Evolutionary conservation across 2,329 filamentous ascomycete genomes (phyloP).

Genomic region (Talaromyces islandicus): DNA sequence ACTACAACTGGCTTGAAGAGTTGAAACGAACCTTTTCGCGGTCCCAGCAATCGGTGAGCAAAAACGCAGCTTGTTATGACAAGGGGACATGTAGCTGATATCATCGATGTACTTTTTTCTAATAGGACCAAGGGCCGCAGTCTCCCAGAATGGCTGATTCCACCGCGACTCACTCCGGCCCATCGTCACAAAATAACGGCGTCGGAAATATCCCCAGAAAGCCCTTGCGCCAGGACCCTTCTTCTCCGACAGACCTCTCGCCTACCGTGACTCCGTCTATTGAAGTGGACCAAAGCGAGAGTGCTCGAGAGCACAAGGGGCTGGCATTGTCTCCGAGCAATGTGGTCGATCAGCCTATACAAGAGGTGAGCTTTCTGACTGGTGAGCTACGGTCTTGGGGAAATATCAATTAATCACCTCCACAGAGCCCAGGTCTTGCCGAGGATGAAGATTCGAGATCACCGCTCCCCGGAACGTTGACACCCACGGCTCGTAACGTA

Average conservation of each 20-base stretch:
- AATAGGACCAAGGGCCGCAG: neutral
- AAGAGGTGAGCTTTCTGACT: slow-evolving; percentile 14
- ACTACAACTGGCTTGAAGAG: neutral
- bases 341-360: slow-evolving; percentile 11
- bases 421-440: slow-evolving; percentile 11
- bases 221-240: neutral
- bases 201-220: slow-evolving; percentile 7
- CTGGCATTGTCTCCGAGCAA: slow-evolving; percentile 1
- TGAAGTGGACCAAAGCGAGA: neutral
- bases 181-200: neutral
- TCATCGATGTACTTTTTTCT: neutral
- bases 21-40: neutral
- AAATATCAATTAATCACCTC: neutral
- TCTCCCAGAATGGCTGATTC: neutral
- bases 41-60: neutral
- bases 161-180: neutral
- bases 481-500: slow-evolving; percentile 57
- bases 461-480: slow-evolving; percentile 19
- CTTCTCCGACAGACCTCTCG: neutral
- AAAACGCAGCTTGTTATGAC: neutral
- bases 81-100: neutral
- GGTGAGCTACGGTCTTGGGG: neutral
- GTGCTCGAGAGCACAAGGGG: neutral
- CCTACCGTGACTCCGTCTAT: neutral
- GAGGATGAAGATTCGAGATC: neutral